Conservation (phyloP, 352 stramenopile genomes). For the Aphanomyces invadans region DNA sequence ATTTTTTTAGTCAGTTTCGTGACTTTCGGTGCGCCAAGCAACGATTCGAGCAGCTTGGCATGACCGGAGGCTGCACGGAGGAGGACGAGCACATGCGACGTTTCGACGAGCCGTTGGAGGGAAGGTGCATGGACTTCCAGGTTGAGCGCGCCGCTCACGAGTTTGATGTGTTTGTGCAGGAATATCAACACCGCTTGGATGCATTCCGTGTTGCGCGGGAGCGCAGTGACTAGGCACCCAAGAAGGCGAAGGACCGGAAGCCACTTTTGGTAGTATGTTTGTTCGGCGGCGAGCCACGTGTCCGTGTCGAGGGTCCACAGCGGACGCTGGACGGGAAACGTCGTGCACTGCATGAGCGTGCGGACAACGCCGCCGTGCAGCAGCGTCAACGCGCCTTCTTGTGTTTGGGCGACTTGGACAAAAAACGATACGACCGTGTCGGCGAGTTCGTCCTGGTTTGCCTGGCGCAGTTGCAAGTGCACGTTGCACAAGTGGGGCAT, state of each 20-base stretch:
- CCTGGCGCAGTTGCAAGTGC: slow-evolving; percentile 62
- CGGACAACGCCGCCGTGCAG: slow-evolving; percentile 64
- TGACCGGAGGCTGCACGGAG: slow-evolving; percentile 77
- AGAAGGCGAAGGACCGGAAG: slow-evolving; percentile 57
- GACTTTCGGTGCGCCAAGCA: slow-evolving; percentile 53
- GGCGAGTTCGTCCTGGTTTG: slow-evolving; percentile 68
- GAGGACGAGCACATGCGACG: slow-evolving; percentile 69
- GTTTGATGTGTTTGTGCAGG: slow-evolving; percentile 58
- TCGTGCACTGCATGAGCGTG: slow-evolving; percentile 34
- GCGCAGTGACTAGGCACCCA: slow-evolving; percentile 44
- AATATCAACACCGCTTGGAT: slow-evolving; percentile 50
- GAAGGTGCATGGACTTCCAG: slow-evolving; percentile 33
- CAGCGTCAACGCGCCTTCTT: slow-evolving; percentile 55
- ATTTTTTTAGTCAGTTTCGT: slow-evolving; percentile 66
- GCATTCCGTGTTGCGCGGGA: slow-evolving; percentile 63
- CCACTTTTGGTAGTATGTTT: slow-evolving; percentile 73
- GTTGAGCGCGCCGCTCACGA: slow-evolving; percentile 62
- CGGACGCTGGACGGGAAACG: slow-evolving; percentile 25
- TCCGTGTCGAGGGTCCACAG: slow-evolving; percentile 31
- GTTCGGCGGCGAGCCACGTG: slow-evolving; percentile 38
- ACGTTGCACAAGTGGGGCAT: slow-evolving; percentile 73
- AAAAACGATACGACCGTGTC: slow-evolving; percentile 82
- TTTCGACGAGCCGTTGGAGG: slow-evolving; percentile 54
- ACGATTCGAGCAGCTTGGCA: slow-evolving; percentile 53
- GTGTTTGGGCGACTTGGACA: slow-evolving; percentile 44